Evolutionary conservation across 2,329 filamentous ascomycete species (phyloP), one percentile per base, ranked within the genome.

Genomic region (Dactylellina haptotyla): DNA sequence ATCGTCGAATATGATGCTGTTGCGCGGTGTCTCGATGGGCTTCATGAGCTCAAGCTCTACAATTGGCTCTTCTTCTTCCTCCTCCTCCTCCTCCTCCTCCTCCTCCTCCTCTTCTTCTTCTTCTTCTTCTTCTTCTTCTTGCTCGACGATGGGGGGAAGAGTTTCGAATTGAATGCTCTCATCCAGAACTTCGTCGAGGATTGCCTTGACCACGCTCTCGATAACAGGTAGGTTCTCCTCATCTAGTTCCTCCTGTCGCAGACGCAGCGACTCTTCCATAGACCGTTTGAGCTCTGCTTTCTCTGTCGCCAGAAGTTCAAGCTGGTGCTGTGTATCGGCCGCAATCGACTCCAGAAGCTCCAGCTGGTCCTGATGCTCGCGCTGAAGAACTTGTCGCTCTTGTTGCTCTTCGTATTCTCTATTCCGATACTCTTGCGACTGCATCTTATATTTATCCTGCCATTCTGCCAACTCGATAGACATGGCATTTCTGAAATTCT

Each of bases 41-140:
- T 84, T 82, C 16, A 79, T 57, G n/a, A 72, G 59, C 10, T 58
- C 78, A 41, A 78, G 81, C 39, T 78, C 75, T 30, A 78, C 75
- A 75, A 41, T 64, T 30, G 58, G 28, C 2, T 75, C 72, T 9
- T 72, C 57, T 16, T 50, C 51, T 8, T 70, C 46, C 9, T 61
- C n/a, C n/a, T n/a, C n/a, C n/a, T n/a, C n/a, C n/a, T n/a, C n/a
- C n/a, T n/a, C n/a, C n/a, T n/a, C n/a, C n/a, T n/a, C n/a, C n/a
- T n/a, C n/a, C n/a, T n/a, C n/a, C n/a, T n/a, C n/a, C n/a, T n/a
- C n/a, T n/a, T n/a, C n/a, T n/a, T n/a, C n/a, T n/a, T n/a, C n/a
- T n/a, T n/a, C n/a, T n/a, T n/a, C n/a, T n/a, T n/a, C n/a, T n/a
- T n/a, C n/a, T n/a, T n/a, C 61, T 9, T 59, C 56, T 32, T 46